Evolutionary conservation across 306 rosid species (phyloP).

Genomic region (Acmispon strigosus): DNA sequence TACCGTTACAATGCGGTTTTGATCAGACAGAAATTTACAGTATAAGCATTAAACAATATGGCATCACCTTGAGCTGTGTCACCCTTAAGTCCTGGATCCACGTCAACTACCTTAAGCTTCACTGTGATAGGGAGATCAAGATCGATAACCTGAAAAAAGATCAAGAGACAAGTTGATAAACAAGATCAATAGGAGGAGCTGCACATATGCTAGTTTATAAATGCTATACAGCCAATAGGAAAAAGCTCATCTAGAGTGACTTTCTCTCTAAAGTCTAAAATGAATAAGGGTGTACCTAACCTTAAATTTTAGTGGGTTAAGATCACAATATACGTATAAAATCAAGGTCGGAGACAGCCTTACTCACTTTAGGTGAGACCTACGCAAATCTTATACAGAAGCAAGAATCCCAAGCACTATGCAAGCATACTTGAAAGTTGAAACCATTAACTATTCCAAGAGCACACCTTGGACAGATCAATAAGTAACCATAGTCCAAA

Average conservation of each 20-base stretch:
- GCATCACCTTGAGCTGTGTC: slow-evolving; percentile 79
- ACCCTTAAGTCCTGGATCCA: slow-evolving; percentile 83
- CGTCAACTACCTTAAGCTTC: slow-evolving; percentile 56
- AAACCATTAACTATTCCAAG: slow-evolving; percentile 13
- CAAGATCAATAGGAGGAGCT: not conserved
- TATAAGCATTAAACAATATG: slow-evolving; percentile 14
- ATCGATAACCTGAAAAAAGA: slow-evolving; percentile 63
- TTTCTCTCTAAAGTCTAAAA: not conserved
- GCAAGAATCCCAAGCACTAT: slow-evolving; percentile 12
- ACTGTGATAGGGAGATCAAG: slow-evolving; percentile 67
- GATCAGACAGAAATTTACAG: not conserved
- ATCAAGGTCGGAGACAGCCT: not conserved
- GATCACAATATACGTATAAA: too few relatives aligned
- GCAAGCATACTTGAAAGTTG: not conserved
- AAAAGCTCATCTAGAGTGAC: not conserved
- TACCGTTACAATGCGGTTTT: not conserved
- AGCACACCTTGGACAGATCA: not conserved
- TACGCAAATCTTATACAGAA: not conserved
- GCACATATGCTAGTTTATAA: not conserved
- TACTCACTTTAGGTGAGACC: not conserved
- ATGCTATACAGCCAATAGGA: slow-evolving; percentile 2
- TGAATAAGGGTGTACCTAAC: not conserved
- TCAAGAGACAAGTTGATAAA: not conserved
- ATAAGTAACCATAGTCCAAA: not conserved
- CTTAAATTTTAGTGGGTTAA: not conserved